Evolutionary conservation across 176 grass and related monocot genomes (phyloP).

Genomic region (Avena eriantha): DNA sequence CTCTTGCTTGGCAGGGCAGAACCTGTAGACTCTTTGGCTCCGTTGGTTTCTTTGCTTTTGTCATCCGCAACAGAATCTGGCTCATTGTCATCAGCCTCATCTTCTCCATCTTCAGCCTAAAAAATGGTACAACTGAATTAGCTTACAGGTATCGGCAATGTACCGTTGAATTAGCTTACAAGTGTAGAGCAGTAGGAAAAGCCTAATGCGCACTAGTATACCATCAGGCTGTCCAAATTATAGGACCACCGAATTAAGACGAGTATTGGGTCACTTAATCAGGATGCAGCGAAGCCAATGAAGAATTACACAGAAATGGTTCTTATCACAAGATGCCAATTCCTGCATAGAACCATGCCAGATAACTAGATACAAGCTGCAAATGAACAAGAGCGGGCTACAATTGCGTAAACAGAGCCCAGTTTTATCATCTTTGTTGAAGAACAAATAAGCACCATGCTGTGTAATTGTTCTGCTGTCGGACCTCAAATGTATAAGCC

Average conservation of each 20-base stretch:
- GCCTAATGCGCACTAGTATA: neutral
- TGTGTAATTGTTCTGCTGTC: neutral
- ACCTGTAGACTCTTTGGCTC: neutral
- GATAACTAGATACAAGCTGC: neutral
- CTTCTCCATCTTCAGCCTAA: conserved; percentile 40
- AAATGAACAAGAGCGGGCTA: neutral
- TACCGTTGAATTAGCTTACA: neutral
- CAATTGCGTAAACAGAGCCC: neutral
- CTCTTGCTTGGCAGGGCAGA: conserved; percentile 54
- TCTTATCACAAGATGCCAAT: neutral
- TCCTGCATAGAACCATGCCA: neutral
- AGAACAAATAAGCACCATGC: neutral
- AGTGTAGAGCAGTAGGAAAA: neutral
- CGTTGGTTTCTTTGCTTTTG: conserved; percentile 12
- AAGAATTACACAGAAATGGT: neutral
- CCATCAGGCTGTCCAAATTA: neutral
- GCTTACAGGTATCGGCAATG: neutral
- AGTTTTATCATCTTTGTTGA: neutral
- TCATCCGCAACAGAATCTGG: conserved; percentile 27
- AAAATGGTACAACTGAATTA: conserved; percentile 6
- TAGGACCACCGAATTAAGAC: neutral
- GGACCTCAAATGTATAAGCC: neutral
- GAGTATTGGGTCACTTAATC: neutral
- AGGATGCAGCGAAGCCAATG: neutral
- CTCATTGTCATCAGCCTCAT: conserved; percentile 41